These are phyloP conservation scores for Coniferiporia weirii DNA, from an alignment of 1,284 basidiomycete species.

Conservation along the genomic window DNA sequence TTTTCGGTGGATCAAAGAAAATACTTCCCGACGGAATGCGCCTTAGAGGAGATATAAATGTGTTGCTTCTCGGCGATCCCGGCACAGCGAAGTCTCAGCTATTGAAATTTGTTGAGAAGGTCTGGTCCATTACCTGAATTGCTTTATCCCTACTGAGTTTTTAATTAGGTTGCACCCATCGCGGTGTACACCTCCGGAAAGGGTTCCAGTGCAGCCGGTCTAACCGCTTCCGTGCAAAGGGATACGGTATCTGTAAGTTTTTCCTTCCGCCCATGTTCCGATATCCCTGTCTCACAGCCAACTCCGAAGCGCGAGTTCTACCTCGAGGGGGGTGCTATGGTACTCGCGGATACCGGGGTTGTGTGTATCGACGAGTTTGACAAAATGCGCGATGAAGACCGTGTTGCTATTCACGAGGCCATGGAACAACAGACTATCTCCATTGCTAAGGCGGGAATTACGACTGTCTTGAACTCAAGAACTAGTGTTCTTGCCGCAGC, in stretches of 20 bases:
- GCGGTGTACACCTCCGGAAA: constrained; percentile 98
- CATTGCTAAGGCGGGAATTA: constrained; percentile 99
- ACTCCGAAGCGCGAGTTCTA: constrained; percentile 86
- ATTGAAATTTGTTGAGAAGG: constrained; percentile 98
- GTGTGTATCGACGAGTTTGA: constrained; percentile 99
- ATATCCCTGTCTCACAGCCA: neutral
- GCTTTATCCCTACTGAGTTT: neutral
- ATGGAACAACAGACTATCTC: constrained; percentile 99
- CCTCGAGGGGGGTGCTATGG: constrained; percentile 99
- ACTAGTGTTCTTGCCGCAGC: constrained; percentile 97
- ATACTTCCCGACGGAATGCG: constrained; percentile 97
- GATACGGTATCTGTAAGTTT: constrained; percentile 79
- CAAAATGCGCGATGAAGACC: constrained; percentile 99
- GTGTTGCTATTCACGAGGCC: constrained; percentile 98
- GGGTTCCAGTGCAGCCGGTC: constrained; percentile 94
- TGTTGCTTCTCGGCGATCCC: constrained; percentile 92
- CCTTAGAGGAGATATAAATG: constrained; percentile 96
- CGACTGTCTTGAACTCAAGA: constrained; percentile 94
- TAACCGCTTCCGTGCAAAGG: constrained; percentile 96
- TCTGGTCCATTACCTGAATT: constrained; percentile 26
- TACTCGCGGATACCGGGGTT: constrained; percentile 96
- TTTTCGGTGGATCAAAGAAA: constrained; percentile 99
- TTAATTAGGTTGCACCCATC: constrained; percentile 81
- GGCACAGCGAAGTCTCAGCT: constrained; percentile 98
- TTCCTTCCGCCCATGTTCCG: neutral